A percentile compares a stretch with the other conserved stretches of the same genome.
Evolutionary conservation across 176 grass and related monocot genomes (phyloP).

Genomic region (Aegilops longissima): DNA sequence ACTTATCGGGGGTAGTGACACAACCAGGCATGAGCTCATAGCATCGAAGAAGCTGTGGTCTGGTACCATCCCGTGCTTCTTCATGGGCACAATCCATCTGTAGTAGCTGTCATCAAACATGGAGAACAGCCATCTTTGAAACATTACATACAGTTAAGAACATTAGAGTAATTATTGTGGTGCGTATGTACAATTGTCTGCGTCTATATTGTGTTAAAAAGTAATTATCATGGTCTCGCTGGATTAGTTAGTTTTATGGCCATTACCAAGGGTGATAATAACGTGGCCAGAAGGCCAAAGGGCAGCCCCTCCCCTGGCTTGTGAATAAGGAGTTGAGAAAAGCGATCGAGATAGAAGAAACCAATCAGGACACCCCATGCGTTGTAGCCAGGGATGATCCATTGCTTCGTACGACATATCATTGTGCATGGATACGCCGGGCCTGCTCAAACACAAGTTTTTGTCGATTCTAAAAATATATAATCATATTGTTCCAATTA

Average conservation of each 20-base stretch:
- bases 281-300: conserved; percentile 34
- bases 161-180: background rate
- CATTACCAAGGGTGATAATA: conserved; percentile 52
- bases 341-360: conserved; percentile 6
- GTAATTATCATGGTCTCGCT: background rate
- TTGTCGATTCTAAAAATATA: too few species aligned
- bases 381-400: background rate
- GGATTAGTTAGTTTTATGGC: background rate
- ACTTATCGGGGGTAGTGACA: conserved; percentile 30
- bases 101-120: conserved; percentile 53
- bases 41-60: conserved; percentile 43
- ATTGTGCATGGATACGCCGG: too few species aligned
- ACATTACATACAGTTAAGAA: background rate
- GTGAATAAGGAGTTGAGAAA: conserved; percentile 40
- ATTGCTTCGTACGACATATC: too few species aligned
- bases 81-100: conserved; percentile 33
- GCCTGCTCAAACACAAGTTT: too few species aligned
- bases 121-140: conserved; percentile 38
- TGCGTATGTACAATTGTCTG: too few species aligned
- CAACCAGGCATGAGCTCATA: conserved; percentile 25
- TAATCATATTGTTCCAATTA: too few species aligned
- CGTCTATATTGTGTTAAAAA: too few species aligned
- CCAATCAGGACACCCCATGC: conserved; percentile 30
- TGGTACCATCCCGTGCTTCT: conserved; percentile 52
- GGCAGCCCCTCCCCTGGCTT: conserved; percentile 56